Percentiles rank a stretch among this genome's conserved stretches.
Conservation (phyloP, 2,329 filamentous ascomycete genomes). For the Neoascochyta sp. region DNA sequence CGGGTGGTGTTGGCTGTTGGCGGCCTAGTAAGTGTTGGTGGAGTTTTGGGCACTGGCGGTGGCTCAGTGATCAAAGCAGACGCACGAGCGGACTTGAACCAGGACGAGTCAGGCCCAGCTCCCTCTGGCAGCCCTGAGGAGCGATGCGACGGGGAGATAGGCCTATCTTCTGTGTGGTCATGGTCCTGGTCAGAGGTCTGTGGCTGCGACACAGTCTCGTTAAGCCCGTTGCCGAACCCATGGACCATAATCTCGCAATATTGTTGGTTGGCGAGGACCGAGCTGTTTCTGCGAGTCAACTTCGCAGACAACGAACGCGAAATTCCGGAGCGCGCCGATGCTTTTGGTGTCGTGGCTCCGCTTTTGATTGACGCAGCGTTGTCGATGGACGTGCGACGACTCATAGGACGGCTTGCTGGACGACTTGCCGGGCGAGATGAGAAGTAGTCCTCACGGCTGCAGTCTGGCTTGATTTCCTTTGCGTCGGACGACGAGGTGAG, state of each 20-base stretch:
- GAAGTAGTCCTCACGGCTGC: conserved; percentile 43
- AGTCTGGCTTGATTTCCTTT: conserved; percentile 44
- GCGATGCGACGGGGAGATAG: conserved; percentile 4
- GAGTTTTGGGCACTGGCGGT: conserved; percentile 7
- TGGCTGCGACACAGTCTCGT: conserved; percentile 11
- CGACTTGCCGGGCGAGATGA: conserved; percentile 19
- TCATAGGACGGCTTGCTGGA: no score
- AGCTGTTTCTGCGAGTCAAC: conserved; percentile 27
- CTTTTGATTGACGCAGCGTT: conserved; percentile 26
- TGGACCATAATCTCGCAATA: conserved; percentile 40
- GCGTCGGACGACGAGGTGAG: conserved; percentile 6
- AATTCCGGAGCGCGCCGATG: conserved; percentile 36
- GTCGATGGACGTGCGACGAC: conserved; percentile 31
- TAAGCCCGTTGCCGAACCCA: conserved; percentile 39
- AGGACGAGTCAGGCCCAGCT: conserved; percentile 15
- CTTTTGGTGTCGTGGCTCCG: conserved; percentile 25
- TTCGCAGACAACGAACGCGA: conserved; percentile 28
- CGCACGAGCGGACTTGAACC: conserved; percentile 19
- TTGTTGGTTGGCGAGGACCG: conserved; percentile 18
- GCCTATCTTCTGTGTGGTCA: conserved; percentile 1
- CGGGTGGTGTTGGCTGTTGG: conserved; percentile 9
- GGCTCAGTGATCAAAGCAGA: no score
- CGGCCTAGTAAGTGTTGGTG: no score
- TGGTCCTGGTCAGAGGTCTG: no score
- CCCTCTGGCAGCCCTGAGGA: conserved; percentile 14